phyloP scores from a whole-genome alignment of 306 rosid species.

The Dalbergia cochinchinensis region DNA sequence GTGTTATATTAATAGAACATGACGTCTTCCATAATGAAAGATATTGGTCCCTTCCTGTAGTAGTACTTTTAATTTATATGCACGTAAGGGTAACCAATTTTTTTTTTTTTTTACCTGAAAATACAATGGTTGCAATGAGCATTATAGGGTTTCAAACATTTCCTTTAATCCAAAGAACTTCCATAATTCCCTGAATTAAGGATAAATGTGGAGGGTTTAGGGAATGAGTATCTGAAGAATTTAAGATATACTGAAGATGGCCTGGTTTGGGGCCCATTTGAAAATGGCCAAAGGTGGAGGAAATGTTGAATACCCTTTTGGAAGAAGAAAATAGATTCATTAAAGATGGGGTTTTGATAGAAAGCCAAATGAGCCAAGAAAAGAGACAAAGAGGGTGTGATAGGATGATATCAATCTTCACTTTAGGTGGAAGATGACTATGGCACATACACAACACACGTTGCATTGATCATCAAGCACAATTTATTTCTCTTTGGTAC shows the following conservation, averaged over 20 bases:
- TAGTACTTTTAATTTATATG: background rate
- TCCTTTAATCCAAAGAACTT: background rate
- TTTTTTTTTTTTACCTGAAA: no score
- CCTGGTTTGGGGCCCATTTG: background rate
- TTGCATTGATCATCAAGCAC: background rate
- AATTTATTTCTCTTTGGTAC: background rate
- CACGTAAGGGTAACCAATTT: background rate
- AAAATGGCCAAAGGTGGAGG: background rate
- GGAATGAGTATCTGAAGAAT: constrained; percentile 4
- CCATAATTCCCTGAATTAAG: background rate
- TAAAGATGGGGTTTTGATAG: background rate
- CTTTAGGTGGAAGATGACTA: background rate
- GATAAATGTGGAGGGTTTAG: background rate
- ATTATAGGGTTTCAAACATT: no score
- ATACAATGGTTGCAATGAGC: no score
- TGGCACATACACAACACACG: background rate
- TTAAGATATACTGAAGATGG: background rate
- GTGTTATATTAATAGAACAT: constrained; percentile 47
- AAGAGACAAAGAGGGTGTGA: background rate
- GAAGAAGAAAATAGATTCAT: background rate
- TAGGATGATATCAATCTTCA: background rate
- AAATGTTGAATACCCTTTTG: background rate
- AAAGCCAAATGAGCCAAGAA: background rate
- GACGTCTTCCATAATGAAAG: constrained; percentile 41
- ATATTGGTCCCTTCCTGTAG: background rate